Conservation (phyloP, 257 asterid genomes). For the Salvia miltiorrhiza region DNA sequence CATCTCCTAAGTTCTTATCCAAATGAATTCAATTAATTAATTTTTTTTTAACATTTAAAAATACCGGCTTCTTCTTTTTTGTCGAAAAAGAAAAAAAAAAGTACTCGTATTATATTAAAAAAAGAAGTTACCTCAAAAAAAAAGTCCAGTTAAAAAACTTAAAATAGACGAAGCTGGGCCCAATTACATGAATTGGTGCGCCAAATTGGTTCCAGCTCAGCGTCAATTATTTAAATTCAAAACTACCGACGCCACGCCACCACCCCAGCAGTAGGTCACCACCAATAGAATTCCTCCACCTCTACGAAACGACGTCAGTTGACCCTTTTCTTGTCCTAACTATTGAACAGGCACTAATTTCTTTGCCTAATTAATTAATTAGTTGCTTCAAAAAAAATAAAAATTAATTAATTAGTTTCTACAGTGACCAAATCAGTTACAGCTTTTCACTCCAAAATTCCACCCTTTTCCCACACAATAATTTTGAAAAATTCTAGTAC, state of each 20-base stretch:
- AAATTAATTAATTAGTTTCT: no score
- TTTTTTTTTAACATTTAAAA: no score
- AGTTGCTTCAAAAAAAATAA: no score
- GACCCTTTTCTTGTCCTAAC: background rate
- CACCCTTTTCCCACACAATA: background rate
- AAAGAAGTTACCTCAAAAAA: background rate
- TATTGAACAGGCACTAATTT: background rate
- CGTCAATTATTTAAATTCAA: background rate
- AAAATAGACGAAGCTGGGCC: background rate
- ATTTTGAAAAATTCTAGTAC: no score
- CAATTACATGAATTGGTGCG: background rate
- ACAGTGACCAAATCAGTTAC: background rate
- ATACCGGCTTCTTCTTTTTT: no score
- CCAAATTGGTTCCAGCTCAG: conserved; percentile 24
- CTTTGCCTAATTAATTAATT: background rate
- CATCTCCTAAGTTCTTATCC: no score
- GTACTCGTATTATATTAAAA: no score
- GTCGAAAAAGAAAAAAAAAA: no score
- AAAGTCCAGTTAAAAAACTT: background rate
- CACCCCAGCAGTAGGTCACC: background rate
- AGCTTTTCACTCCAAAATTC: background rate
- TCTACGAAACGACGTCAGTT: conserved; percentile 4
- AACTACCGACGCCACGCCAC: conserved; percentile 16
- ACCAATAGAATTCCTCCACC: conserved; percentile 26
- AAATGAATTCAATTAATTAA: no score